A percentile compares a stretch with the other conserved stretches of the same genome.
phyloP scores from a whole-genome alignment of 2,329 filamentous ascomycete species.

The Pseudogymnoascus sp. region DNA sequence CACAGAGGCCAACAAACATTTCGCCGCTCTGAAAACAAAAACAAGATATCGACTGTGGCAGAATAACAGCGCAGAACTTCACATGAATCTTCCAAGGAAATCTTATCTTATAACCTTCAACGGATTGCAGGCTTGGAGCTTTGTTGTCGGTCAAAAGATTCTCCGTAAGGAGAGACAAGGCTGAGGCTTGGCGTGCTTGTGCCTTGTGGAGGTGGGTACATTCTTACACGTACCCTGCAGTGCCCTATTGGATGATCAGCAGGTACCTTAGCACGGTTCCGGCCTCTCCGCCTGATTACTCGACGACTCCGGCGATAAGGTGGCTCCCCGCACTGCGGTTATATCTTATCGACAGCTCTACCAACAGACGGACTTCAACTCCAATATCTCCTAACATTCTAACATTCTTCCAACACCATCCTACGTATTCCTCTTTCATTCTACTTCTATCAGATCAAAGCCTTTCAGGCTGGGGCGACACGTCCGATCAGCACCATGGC shows the following conservation, averaged over 20 bases:
- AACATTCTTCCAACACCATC: neutral
- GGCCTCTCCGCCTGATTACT: constrained; percentile 8
- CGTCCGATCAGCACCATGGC: constrained; percentile 20
- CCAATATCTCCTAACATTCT: neutral
- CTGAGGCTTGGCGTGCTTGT: constrained; percentile 8
- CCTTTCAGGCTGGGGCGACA: constrained; percentile 4
- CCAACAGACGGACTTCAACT: neutral
- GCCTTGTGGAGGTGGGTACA: constrained; percentile 1
- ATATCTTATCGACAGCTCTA: constrained; percentile 7
- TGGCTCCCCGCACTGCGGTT: neutral
- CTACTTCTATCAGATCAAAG: neutral
- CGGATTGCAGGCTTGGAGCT: neutral
- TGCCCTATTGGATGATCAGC: constrained; percentile 8
- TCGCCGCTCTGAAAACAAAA: constrained; percentile 18
- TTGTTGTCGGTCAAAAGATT: neutral
- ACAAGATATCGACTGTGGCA: neutral
- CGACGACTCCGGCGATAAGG: constrained; percentile 8
- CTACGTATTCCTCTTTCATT: neutral
- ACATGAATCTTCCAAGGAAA: neutral
- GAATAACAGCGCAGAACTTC: constrained; percentile 1
- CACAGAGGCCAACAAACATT: constrained; percentile 73
- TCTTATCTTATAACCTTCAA: neutral
- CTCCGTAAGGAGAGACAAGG: neutral
- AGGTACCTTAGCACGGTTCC: constrained; percentile 5
- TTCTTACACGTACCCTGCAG: neutral